Conservation (phyloP, 345 rosid genomes). For the Lumnitzera racemosa region DNA sequence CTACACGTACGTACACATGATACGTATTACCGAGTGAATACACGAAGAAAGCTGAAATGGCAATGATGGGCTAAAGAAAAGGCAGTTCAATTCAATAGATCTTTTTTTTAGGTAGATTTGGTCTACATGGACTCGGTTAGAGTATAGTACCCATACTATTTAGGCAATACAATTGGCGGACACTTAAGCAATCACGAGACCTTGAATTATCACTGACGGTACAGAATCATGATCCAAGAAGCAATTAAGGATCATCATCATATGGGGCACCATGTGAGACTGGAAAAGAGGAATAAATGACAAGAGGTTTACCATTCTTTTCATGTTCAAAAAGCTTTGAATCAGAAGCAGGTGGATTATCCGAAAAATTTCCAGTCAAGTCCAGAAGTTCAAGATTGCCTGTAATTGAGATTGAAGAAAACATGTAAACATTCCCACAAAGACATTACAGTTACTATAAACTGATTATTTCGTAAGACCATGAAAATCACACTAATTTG, state of each 20-base stretch:
- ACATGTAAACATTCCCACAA: neutral
- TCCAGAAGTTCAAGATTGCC: constrained; percentile 62
- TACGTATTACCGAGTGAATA: too few relatives aligned
- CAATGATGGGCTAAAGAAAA: too few relatives aligned
- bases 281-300: constrained; percentile 37
- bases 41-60: too few relatives aligned
- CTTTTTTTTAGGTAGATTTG: too few relatives aligned
- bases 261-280: constrained; percentile 33
- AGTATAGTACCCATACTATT: too few relatives aligned
- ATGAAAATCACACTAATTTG: neutral
- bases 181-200: too few relatives aligned
- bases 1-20: too few relatives aligned
- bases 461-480: neutral
- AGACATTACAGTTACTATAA: neutral
- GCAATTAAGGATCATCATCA: constrained; percentile 72
- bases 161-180: too few relatives aligned
- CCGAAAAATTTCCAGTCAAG: constrained; percentile 66
- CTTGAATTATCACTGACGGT: too few relatives aligned
- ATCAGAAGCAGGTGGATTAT: constrained; percentile 23
- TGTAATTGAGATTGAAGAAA: constrained; percentile 12
- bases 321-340: constrained; percentile 50
- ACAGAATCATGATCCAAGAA: neutral
- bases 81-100: too few relatives aligned
- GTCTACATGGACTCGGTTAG: too few relatives aligned
- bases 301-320: constrained; percentile 47